Evolutionary conservation across 2,329 filamentous ascomycete species (phyloP).

Genomic region (Cadophora sp.): DNA sequence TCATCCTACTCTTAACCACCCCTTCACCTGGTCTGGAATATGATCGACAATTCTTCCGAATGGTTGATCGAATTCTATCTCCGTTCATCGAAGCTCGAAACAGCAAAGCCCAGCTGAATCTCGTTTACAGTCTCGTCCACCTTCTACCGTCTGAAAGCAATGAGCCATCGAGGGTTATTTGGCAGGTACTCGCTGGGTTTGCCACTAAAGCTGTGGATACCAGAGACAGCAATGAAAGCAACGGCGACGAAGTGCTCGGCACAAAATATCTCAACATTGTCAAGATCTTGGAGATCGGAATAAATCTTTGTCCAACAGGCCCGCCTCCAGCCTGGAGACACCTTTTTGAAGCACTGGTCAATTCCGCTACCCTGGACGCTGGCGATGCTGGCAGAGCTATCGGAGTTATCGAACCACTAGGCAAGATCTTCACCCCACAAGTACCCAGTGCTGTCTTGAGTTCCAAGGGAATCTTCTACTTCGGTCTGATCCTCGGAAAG

Average conservation of each 20-base stretch:
- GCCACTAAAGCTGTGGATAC: conserved; percentile 35
- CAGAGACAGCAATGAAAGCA: conserved; percentile 39
- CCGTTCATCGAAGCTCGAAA: conserved; percentile 60
- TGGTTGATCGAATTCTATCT: conserved; percentile 58
- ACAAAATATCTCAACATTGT: conserved; percentile 74
- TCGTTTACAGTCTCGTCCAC: conserved; percentile 44
- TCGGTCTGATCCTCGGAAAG: conserved; percentile 35
- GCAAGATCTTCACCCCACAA: conserved; percentile 58
- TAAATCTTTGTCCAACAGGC: conserved; percentile 48
- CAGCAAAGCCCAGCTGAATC: conserved; percentile 46
- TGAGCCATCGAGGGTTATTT: conserved; percentile 38
- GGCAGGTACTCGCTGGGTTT: conserved; percentile 42
- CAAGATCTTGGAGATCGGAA: conserved; percentile 69
- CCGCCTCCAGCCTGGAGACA: conserved; percentile 50
- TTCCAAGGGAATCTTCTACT: conserved; percentile 44
- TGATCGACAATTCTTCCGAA: conserved; percentile 35
- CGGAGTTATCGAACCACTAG: conserved; percentile 73
- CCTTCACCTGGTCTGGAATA: conserved; percentile 36
- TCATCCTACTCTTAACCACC: conserved; percentile 63
- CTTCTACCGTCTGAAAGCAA: conserved; percentile 41
- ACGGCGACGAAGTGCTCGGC: conserved; percentile 55
- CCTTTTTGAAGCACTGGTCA: conserved; percentile 63
- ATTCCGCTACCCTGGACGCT: conserved; percentile 64
- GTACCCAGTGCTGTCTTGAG: conserved; percentile 36
- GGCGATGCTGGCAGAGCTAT: conserved; percentile 72